phyloP scores from a whole-genome alignment of 2,329 filamentous ascomycete genomes.

The Nemania sp. region DNA sequence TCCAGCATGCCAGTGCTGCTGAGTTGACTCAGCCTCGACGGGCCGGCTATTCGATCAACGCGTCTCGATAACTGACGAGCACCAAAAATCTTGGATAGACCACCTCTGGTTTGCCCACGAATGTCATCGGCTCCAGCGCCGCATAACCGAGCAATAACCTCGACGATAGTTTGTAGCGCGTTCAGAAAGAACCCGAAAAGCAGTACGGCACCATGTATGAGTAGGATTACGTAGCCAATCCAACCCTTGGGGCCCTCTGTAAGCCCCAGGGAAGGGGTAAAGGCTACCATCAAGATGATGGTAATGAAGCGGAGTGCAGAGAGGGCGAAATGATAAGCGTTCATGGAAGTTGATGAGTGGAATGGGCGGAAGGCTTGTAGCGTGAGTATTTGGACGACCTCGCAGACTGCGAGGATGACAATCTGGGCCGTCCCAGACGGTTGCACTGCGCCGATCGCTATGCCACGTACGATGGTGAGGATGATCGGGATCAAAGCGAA shows the following conservation, averaged over 20 bases:
- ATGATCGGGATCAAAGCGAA: slow-evolving; percentile 88
- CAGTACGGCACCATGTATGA: slow-evolving; percentile 83
- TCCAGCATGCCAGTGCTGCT: slow-evolving; percentile 83
- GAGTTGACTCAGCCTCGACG: slow-evolving; percentile 77
- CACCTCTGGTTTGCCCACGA: slow-evolving; percentile 74
- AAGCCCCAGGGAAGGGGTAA: slow-evolving; percentile 81
- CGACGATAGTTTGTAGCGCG: slow-evolving; percentile 85
- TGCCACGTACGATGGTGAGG: slow-evolving; percentile 81
- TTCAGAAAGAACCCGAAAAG: slow-evolving; percentile 94
- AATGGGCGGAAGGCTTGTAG: slow-evolving; percentile 90
- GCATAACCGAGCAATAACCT: slow-evolving; percentile 80
- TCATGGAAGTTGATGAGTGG: slow-evolving; percentile 92
- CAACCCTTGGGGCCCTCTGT: slow-evolving; percentile 82
- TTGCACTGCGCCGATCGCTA: slow-evolving; percentile 91
- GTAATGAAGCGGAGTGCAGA: slow-evolving; percentile 75
- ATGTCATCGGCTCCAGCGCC: slow-evolving; percentile 80
- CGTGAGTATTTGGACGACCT: slow-evolving; percentile 86
- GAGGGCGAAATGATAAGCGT: slow-evolving; percentile 89
- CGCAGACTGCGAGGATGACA: slow-evolving; percentile 88
- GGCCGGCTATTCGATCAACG: slow-evolving; percentile 63
- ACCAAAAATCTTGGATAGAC: slow-evolving; percentile 86
- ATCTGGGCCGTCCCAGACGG: slow-evolving; percentile 92
- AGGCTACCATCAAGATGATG: slow-evolving; percentile 77
- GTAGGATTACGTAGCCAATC: slow-evolving; percentile 90
- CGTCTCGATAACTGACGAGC: slow-evolving; percentile 85